Evolutionary conservation across 352 stramenopile genomes (phyloP).

Genomic region (Saprolegnia diclina): DNA sequence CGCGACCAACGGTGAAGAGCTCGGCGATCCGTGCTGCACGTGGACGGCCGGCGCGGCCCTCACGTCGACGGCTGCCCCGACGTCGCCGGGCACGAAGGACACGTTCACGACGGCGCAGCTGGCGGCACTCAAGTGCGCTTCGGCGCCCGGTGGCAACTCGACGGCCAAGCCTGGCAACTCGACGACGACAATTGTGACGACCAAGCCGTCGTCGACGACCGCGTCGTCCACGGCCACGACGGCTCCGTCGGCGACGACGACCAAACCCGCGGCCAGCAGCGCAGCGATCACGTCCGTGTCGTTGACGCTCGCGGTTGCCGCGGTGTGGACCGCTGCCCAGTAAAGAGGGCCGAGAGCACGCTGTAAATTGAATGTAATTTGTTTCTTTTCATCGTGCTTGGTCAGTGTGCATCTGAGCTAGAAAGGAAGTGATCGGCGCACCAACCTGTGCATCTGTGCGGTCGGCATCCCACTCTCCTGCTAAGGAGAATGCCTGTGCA

Average conservation of each 20-base stretch:
- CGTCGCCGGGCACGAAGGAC: conserved; percentile 30
- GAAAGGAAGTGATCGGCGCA: no score
- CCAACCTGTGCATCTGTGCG: no score
- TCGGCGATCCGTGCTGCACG: conserved; percentile 77
- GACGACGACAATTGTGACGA: neutral
- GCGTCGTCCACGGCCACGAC: neutral
- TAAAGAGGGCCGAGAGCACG: no score
- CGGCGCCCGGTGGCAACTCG: neutral
- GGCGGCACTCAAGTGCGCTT: conserved; percentile 33
- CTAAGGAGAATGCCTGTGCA: no score
- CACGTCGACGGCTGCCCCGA: neutral
- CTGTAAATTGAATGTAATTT: no score
- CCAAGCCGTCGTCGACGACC: neutral
- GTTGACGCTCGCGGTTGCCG: no score
- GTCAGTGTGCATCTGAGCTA: no score
- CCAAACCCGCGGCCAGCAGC: neutral
- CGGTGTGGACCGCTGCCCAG: no score
- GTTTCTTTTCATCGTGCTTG: no score
- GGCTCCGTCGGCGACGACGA: neutral
- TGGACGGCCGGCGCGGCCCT: conserved; percentile 35
- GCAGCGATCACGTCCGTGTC: no score
- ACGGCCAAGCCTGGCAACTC: neutral
- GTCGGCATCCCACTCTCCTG: no score
- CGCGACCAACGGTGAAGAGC: conserved; percentile 78
- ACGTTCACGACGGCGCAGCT: conserved; percentile 41